Percentiles rank a stretch among this genome's conserved stretches.
These are phyloP conservation scores for Mollisiaceae sp. DNA, from an alignment of 2,329 filamentous ascomycete species.

Conservation along the genomic window DNA sequence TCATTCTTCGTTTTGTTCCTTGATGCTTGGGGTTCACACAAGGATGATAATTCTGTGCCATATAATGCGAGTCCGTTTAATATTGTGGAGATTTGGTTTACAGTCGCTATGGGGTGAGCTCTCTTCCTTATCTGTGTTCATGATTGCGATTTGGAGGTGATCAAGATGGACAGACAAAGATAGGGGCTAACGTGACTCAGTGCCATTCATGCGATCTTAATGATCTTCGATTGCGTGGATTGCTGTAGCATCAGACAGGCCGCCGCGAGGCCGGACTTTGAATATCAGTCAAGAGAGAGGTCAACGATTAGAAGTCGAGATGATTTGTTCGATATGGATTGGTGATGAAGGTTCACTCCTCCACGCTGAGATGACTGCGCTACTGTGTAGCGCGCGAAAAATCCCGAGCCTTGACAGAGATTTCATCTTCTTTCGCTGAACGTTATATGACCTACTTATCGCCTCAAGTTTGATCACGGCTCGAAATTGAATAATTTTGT, in stretches of 20 bases:
- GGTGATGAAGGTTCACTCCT: constrained; percentile 12
- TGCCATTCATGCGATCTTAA: constrained; percentile 13
- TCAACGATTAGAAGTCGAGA: constrained; percentile 8
- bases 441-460: too few relatives aligned
- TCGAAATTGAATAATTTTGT: not conserved
- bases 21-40: constrained; percentile 9
- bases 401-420: not conserved
- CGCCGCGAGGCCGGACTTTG: not conserved
- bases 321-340: constrained; percentile 22
- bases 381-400: not conserved
- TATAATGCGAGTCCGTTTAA: constrained; percentile 5
- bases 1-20: constrained; percentile 21
- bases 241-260: constrained; percentile 16
- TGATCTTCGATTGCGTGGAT: constrained; percentile 23
- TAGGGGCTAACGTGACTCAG: constrained; percentile 9
- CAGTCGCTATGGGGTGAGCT: constrained; percentile 17
- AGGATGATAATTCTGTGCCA: not conserved
- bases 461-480: too few relatives aligned
- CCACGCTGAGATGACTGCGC: not conserved
- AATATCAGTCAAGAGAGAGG: constrained; percentile 1
- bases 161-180: too few relatives aligned
- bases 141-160: not conserved
- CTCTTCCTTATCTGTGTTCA: not conserved
- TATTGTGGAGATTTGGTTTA: constrained; percentile 17
- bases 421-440: not conserved